These are phyloP conservation scores for Stygiomarasmius scandens DNA, from an alignment of 1,284 basidiomycete species.

Conservation along the genomic window DNA sequence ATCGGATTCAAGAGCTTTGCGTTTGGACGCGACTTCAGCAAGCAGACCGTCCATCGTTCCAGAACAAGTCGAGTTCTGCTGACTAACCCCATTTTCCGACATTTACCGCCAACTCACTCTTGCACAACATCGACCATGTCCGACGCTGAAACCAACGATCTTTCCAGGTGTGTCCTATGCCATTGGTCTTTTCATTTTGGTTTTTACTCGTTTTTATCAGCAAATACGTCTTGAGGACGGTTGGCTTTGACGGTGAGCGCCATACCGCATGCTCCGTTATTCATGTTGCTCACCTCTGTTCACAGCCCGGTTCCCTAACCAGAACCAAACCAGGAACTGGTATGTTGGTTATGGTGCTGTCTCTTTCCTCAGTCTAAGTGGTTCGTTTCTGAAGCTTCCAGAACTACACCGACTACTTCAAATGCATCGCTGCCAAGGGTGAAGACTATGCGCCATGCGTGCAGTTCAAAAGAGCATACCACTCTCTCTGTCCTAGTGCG, in stretches of 20 bases:
- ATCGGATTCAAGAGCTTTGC: slow-evolving; percentile 65
- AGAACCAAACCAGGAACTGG: slow-evolving; percentile 96
- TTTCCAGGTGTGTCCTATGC: slow-evolving; percentile 54
- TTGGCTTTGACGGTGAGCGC: slow-evolving; percentile 78
- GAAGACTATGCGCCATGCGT: slow-evolving; percentile 98
- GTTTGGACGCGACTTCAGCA: slow-evolving; percentile 86
- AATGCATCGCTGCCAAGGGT: slow-evolving; percentile 96
- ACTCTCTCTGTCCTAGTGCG: slow-evolving; percentile 97
- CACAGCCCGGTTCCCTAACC: slow-evolving; percentile 91
- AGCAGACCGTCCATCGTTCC: slow-evolving; percentile 80
- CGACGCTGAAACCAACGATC: slow-evolving; percentile 46
- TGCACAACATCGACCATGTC: slow-evolving; percentile 54
- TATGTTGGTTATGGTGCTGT: slow-evolving; percentile 30
- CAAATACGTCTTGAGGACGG: slow-evolving; percentile 85
- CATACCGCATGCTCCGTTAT: not conserved
- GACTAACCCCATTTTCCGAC: slow-evolving; percentile 35
- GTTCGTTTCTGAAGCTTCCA: slow-evolving; percentile 68
- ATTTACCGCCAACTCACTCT: slow-evolving; percentile 19
- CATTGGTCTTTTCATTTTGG: too few relatives aligned
- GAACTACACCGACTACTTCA: slow-evolving; percentile 98
- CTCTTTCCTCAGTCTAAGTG: not conserved
- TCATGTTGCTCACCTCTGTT: slow-evolving; percentile 1
- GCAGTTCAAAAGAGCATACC: slow-evolving; percentile 97
- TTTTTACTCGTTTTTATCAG: slow-evolving; percentile 39
- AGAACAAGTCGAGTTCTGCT: slow-evolving; percentile 15